Percentiles rank a stretch among this genome's conserved stretches.
phyloP scores from a whole-genome alignment of 2,329 filamentous ascomycete species.

The Paecilomyces variotii region DNA sequence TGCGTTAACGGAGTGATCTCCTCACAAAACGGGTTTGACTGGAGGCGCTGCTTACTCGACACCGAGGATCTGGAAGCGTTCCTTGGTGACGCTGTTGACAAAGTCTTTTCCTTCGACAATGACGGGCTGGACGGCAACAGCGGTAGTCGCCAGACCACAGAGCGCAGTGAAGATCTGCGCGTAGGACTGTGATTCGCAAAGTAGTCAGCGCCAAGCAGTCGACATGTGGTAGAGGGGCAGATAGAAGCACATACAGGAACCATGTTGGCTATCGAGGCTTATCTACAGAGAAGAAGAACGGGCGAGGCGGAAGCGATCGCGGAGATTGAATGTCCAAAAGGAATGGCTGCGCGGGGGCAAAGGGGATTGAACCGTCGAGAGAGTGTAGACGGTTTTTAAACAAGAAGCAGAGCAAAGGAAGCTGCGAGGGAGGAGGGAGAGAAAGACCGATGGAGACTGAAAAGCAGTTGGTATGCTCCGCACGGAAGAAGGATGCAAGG shows the following conservation, averaged over 20 bases:
- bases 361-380: not conserved
- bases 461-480: not conserved
- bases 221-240: not conserved
- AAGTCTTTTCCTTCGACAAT: constrained; percentile 54
- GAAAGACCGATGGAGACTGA: not conserved
- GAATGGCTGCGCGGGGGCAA: not conserved
- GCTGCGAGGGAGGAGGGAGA: not conserved
- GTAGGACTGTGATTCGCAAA: constrained; percentile 16
- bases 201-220: not conserved
- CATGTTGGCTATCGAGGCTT: not conserved
- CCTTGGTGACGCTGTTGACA: constrained; percentile 49
- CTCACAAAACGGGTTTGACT: constrained; percentile 1
- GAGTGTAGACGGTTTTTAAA: not conserved
- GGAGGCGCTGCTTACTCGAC: constrained; percentile 43
- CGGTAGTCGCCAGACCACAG: constrained; percentile 37
- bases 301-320: not conserved
- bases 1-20: constrained; percentile 11
- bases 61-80: constrained; percentile 55
- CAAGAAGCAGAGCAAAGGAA: not conserved
- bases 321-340: not conserved
- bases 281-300: not conserved
- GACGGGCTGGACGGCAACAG: constrained; percentile 48
- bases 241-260: not conserved
- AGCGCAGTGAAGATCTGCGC: constrained; percentile 30
- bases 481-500: not conserved